Base-by-base conservation (phyloP, 208 protist species). In the Leishmania major region DNA sequence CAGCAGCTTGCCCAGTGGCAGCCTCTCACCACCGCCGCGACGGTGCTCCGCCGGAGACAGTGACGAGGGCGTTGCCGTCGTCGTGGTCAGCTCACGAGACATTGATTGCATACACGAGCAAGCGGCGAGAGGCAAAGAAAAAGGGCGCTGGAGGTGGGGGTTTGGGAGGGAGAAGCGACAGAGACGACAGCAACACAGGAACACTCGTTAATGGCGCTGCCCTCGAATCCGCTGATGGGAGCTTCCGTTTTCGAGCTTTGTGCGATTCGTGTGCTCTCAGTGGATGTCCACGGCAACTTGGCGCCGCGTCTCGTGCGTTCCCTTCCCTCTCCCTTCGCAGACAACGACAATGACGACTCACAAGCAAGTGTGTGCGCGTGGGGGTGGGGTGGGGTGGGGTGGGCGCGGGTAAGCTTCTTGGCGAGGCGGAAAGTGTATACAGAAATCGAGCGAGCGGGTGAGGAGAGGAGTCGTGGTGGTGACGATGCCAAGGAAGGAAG, bases 1-100 rank as follows among this genome's bases (percentile, higher is more conserved):
- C 15, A 81, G 64, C 71, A 88, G 62, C 77, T 89, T 87, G 11
- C 71, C 43, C 25, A 86, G n/a, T 0, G 84, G 76, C 3, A 87
- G 66, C 15, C 75, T 66, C 2, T 66, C 75, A 10, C 66, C 75
- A 13, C 51, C 1, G 19, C 43, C 53, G 31, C 62, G 43, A 1
- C 83, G 62, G 49, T 74, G 78, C 40, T 40, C 40, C 45, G n/a
- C 31, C 31, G 64, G 59, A 28, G 76, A 55, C n/a, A 69, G 72
- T 10, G 78, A 71, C 49, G 70, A 49, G 47, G 72, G 22, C 11
- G 84, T 73, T 10, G 74, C 47, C 47, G 69, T 62, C 35, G 17
- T 64, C 47, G 69, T 62, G 55, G 51, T 43, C 60, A 77, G 57
- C 31, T 69, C 77, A 43, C 28, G 77, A 3, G 79, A 66, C 53